phyloP scores from a whole-genome alignment of 2,329 filamentous ascomycete species.

The Penicillium brevicompactum region DNA sequence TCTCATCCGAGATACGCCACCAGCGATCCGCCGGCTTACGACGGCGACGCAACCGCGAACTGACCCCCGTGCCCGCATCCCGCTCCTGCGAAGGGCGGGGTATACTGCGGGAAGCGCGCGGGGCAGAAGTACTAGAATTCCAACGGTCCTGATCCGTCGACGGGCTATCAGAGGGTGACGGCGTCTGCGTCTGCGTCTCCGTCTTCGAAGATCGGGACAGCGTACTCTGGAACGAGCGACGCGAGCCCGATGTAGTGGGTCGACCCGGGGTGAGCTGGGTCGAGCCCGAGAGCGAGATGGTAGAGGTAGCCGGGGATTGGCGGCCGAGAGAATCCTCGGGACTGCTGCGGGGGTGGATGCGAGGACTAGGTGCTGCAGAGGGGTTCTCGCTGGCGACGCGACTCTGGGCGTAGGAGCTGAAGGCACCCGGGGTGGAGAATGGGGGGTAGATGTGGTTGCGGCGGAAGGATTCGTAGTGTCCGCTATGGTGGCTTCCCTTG shows the following conservation, averaged over 20 bases:
- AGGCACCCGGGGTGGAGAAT: constrained; percentile 79
- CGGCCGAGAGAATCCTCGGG: constrained; percentile 33
- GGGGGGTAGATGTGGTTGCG: constrained; percentile 78
- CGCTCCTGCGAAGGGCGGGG: constrained; percentile 28
- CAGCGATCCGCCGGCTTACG: constrained; percentile 72
- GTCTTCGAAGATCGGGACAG: constrained; percentile 30
- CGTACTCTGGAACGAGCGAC: constrained; percentile 36
- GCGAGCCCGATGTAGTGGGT: constrained; percentile 35
- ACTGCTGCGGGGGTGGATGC: constrained; percentile 42
- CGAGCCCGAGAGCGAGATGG: constrained; percentile 36
- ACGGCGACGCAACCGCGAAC: constrained; percentile 56
- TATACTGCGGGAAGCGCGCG: constrained; percentile 26
- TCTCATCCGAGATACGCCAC: constrained; percentile 99
- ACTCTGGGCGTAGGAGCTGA: constrained; percentile 73
- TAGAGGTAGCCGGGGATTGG: constrained; percentile 37
- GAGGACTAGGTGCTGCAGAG: constrained; percentile 53
- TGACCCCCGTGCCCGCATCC: constrained; percentile 24
- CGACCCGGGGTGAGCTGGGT: constrained; percentile 22
- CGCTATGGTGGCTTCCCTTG: constrained; percentile 92
- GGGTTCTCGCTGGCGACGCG: constrained; percentile 55
- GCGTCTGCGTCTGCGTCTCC: constrained; percentile 4
- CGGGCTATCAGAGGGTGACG: constrained; percentile 25
- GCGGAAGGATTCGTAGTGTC: constrained; percentile 95
- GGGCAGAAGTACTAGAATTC: constrained; percentile 23
- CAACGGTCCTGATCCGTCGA: constrained; percentile 27